A percentile compares a stretch with the other conserved stretches of the same genome.
These are phyloP conservation scores for Cyberlindnera americana DNA, from an alignment of 805 yeast genomes.

Conservation along the genomic window DNA sequence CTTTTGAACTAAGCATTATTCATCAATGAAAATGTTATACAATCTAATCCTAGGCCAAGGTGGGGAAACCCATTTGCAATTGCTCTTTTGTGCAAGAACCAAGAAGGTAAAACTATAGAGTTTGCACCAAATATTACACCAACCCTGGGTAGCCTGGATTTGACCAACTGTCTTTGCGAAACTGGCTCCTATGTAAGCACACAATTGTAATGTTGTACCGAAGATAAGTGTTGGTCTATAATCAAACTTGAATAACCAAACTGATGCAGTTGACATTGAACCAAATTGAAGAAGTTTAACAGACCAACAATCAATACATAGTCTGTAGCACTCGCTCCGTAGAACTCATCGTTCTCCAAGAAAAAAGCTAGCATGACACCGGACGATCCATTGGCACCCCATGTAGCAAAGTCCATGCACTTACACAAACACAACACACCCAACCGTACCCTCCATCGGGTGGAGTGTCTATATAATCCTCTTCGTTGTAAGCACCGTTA, in stretches of 20 bases:
- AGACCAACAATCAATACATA: slow-evolving; percentile 57
- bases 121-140: slow-evolving; percentile 50
- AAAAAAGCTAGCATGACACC: slow-evolving; percentile 54
- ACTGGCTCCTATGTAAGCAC: slow-evolving; percentile 50
- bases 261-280: slow-evolving; percentile 45
- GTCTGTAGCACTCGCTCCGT: slow-evolving; percentile 47
- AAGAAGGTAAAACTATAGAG: slow-evolving; percentile 46
- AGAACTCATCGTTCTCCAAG: slow-evolving; percentile 37
- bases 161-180: slow-evolving; percentile 48
- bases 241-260: slow-evolving; percentile 42
- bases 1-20: slow-evolving; percentile 37
- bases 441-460: slow-evolving; percentile 50
- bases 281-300: slow-evolving; percentile 44
- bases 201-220: slow-evolving; percentile 42
- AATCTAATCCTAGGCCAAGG: slow-evolving; percentile 53
- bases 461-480: slow-evolving; percentile 36
- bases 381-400: slow-evolving; percentile 43
- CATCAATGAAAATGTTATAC: slow-evolving; percentile 41
- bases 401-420: slow-evolving; percentile 28
- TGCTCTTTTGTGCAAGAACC: slow-evolving; percentile 50
- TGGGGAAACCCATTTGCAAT: slow-evolving; percentile 48
- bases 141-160: slow-evolving; percentile 49
- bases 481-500: slow-evolving; percentile 24
- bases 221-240: slow-evolving; percentile 34
- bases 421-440: slow-evolving; percentile 39